phyloP scores from a whole-genome alignment of 495 filamentous ascomycete genomes.

The Podospora pseudocomata region DNA sequence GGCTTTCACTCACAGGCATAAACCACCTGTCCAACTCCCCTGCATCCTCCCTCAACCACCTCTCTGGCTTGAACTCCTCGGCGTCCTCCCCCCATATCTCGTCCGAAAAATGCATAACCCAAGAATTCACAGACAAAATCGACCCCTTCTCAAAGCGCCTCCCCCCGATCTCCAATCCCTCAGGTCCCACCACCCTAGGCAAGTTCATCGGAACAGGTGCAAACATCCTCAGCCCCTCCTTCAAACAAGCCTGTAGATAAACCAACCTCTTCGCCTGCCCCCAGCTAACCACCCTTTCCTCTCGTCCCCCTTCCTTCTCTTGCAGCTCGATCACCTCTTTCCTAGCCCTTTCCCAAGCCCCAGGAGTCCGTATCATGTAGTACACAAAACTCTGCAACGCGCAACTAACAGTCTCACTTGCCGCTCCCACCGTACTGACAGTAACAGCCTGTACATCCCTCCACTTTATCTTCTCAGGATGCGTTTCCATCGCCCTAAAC shows the following conservation, averaged over 20 bases:
- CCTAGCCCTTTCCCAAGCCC: slow-evolving; percentile 25
- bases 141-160: slow-evolving; percentile 25
- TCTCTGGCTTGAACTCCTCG: slow-evolving; percentile 38
- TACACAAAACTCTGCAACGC: slow-evolving; percentile 25
- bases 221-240: slow-evolving; percentile 56
- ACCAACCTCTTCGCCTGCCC: slow-evolving; percentile 49
- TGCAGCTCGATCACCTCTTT: slow-evolving; percentile 38
- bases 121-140: slow-evolving; percentile 42
- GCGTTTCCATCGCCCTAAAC: neutral
- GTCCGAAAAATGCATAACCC: slow-evolving; percentile 34
- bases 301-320: slow-evolving; percentile 33
- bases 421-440: slow-evolving; percentile 4
- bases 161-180: slow-evolving; percentile 38
- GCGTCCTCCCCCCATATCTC: slow-evolving; percentile 42
- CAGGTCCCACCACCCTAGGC: slow-evolving; percentile 48
- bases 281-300: slow-evolving; percentile 40
- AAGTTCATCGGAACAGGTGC: slow-evolving; percentile 48
- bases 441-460: slow-evolving; percentile 11
- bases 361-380: slow-evolving; percentile 26
- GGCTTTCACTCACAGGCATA: slow-evolving; percentile 25
- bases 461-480: neutral
- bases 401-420: slow-evolving; percentile 5
- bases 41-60: slow-evolving; percentile 37
- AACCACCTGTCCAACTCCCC: slow-evolving; percentile 34
- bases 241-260: slow-evolving; percentile 48